Conservation (phyloP, 805 yeast genomes). For the Candida dajiaensis region DNA sequence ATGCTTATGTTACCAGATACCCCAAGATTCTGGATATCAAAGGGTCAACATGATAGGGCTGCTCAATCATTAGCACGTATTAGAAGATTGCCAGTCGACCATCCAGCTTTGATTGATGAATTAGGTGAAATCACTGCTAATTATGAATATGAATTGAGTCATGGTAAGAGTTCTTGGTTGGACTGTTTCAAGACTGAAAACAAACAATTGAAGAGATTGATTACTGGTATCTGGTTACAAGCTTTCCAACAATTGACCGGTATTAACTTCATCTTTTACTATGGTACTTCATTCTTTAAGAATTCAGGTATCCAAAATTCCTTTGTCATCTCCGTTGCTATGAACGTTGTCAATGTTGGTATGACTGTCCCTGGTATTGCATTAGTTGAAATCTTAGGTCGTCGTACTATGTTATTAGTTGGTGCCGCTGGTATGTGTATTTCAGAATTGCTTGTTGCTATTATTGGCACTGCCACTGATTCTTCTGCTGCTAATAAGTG, state of each 20-base stretch:
- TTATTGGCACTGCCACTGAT: constrained; percentile 27
- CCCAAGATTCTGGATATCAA: constrained; percentile 64
- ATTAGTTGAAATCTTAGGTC: constrained; percentile 55
- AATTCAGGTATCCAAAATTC: constrained; percentile 44
- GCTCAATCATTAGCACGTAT: constrained; percentile 47
- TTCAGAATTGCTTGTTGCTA: constrained; percentile 60
- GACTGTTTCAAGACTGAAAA: constrained; percentile 33
- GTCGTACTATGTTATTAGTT: constrained; percentile 52
- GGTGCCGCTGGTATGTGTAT: constrained; percentile 62
- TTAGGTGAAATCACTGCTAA: constrained; percentile 43
- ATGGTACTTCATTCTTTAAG: constrained; percentile 57
- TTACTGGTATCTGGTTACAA: constrained; percentile 38
- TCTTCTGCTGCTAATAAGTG: constrained; percentile 36
- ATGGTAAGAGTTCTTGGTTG: constrained; percentile 21
- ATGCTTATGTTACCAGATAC: constrained; percentile 68
- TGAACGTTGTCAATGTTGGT: constrained; percentile 40
- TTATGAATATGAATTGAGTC: constrained; percentile 37
- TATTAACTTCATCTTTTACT: constrained; percentile 67
- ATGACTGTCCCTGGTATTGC: constrained; percentile 52
- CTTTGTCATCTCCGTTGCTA: constrained; percentile 36
- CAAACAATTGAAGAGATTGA: constrained; percentile 37
- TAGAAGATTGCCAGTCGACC: constrained; percentile 41
- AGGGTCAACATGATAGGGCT: constrained; percentile 52
- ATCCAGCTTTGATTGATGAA: constrained; percentile 40
- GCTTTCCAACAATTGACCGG: constrained; percentile 66